Evolutionary conservation across 1,284 basidiomycete genomes (phyloP).

Genomic region (Cutaneotrichosporon spelunceum): DNA sequence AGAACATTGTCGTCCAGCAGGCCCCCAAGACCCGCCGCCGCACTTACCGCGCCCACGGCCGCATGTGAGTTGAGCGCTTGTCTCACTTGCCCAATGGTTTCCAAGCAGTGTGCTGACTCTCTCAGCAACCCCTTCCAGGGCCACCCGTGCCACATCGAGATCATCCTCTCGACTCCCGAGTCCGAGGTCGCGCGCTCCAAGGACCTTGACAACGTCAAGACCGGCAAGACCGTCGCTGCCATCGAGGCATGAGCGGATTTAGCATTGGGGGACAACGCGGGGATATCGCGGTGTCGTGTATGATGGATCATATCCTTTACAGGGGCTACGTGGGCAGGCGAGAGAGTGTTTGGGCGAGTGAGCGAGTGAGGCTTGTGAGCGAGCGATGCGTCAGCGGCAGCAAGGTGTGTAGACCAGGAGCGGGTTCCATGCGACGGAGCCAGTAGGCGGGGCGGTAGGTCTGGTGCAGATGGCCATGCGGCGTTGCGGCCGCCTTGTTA

Average conservation of each 20-base stretch:
- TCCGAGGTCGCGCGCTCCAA: slow-evolving; percentile 85
- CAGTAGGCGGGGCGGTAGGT: background rate
- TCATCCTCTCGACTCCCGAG: slow-evolving; percentile 75
- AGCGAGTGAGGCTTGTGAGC: background rate
- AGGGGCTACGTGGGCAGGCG: background rate
- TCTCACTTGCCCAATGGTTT: too few species aligned
- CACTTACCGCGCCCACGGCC: slow-evolving; percentile 98
- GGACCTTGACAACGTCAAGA: slow-evolving; percentile 62
- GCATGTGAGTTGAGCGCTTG: slow-evolving; percentile 56
- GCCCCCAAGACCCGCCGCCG: slow-evolving; percentile 99
- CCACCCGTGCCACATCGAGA: slow-evolving; percentile 90
- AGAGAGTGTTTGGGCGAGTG: background rate
- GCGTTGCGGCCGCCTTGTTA: background rate
- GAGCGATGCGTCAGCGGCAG: background rate
- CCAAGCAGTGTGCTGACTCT: too few species aligned
- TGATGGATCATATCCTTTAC: slow-evolving; percentile 44
- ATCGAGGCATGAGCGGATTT: slow-evolving; percentile 51
- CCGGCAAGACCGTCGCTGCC: slow-evolving; percentile 50
- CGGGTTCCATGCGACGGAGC: too few species aligned
- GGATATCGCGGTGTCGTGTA: slow-evolving; percentile 40
- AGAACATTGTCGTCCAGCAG: slow-evolving; percentile 97
- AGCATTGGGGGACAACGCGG: slow-evolving; percentile 22
- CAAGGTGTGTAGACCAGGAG: background rate
- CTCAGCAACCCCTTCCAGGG: slow-evolving; percentile 76
- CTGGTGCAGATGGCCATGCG: background rate